Evolutionary conservation across 2,329 filamentous ascomycete genomes (phyloP).

Genomic region (Podosphaera leucotricha): DNA sequence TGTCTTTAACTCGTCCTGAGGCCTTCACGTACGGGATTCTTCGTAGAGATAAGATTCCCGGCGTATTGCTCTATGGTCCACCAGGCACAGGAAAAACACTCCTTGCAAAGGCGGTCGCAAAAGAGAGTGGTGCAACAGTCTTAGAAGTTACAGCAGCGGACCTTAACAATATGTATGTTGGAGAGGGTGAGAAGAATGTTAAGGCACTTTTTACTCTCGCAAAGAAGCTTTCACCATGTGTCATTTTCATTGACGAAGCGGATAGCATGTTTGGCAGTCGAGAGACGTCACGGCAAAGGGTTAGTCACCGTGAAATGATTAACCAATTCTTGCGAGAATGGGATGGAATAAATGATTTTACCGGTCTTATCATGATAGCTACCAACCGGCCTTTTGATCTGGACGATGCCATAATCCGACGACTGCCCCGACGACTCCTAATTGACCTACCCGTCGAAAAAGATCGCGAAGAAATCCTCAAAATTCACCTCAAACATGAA

Average conservation of each 20-base stretch:
- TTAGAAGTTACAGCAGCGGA: slow-evolving; percentile 79
- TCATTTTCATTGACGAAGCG: slow-evolving; percentile 94
- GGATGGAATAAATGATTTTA: slow-evolving; percentile 67
- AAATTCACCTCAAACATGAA: slow-evolving; percentile 49
- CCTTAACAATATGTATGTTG: slow-evolving; percentile 91
- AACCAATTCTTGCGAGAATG: slow-evolving; percentile 94
- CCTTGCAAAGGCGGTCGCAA: slow-evolving; percentile 44
- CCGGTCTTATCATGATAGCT: slow-evolving; percentile 93
- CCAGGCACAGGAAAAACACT: slow-evolving; percentile 59
- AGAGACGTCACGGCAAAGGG: slow-evolving; percentile 38
- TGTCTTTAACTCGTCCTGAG: slow-evolving; percentile 70
- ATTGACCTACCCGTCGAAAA: slow-evolving; percentile 46
- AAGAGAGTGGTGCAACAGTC: slow-evolving; percentile 44
- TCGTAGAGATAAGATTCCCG: slow-evolving; percentile 72
- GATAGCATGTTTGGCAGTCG: slow-evolving; percentile 76
- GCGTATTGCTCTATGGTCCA: slow-evolving; percentile 68
- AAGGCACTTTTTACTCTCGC: slow-evolving; percentile 77
- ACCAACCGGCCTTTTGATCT: slow-evolving; percentile 91
- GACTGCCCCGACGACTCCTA: slow-evolving; percentile 47
- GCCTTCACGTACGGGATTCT: slow-evolving; percentile 94
- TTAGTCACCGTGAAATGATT: slow-evolving; percentile 59
- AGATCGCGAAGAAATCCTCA: slow-evolving; percentile 44
- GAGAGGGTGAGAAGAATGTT: slow-evolving; percentile 90
- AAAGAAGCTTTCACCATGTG: slow-evolving; percentile 71
- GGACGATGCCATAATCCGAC: slow-evolving; percentile 64